A percentile compares a stretch with the other conserved stretches of the same genome.
Conservation (phyloP, 169 alveolate genomes). For the Plasmodium cynomolgi region DNA sequence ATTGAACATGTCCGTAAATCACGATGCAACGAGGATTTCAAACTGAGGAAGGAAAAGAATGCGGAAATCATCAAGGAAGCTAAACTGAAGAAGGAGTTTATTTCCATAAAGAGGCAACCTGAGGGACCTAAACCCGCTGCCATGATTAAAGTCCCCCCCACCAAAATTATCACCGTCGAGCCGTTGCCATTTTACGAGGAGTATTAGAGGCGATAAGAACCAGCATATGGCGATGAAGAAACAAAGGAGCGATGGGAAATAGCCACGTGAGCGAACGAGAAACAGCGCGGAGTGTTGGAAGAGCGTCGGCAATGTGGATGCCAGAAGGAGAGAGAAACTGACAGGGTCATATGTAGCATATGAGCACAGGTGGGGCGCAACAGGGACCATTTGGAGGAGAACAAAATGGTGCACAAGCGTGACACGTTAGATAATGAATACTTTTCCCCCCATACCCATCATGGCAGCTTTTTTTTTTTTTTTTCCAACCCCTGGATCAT, state of each 20-base stretch:
- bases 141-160: constrained; percentile 83
- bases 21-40: constrained; percentile 97
- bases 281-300: background rate
- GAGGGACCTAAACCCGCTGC: constrained; percentile 84
- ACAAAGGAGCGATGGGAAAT: background rate
- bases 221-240: background rate
- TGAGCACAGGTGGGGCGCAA: background rate
- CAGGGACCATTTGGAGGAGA: background rate
- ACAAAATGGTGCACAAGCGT: background rate
- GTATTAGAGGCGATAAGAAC: constrained; percentile 40
- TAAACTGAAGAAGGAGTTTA: constrained; percentile 87
- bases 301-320: background rate
- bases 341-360: background rate
- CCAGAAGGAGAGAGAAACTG: background rate
- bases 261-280: background rate
- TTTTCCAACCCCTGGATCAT: background rate
- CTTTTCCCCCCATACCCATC: background rate
- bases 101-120: constrained; percentile 80
- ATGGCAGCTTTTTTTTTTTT: background rate
- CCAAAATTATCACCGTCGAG: constrained; percentile 81
- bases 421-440: background rate
- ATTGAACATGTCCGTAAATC: constrained; percentile 97
- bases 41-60: constrained; percentile 93
- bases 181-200: constrained; percentile 85
- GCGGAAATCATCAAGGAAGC: constrained; percentile 94